A percentile compares a stretch with the other conserved stretches of the same genome.
These are phyloP conservation scores for Sarocladiaceae sp. DNA, from an alignment of 2,329 filamentous ascomycete species.

Conservation along the genomic window DNA sequence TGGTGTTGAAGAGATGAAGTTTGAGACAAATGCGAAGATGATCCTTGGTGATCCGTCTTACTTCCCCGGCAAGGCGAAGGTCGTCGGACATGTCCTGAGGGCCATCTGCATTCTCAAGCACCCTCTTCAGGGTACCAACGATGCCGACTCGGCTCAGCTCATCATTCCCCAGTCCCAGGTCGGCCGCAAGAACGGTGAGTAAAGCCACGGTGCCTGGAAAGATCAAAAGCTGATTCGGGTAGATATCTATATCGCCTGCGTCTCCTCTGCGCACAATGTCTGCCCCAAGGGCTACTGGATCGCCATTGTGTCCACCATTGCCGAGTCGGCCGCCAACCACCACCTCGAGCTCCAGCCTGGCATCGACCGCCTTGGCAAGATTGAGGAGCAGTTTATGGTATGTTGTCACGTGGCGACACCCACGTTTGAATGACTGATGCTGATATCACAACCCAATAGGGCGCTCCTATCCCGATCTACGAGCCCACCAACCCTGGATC, in stretches of 20 bases:
- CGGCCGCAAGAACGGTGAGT: slow-evolving; percentile 80
- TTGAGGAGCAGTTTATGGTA: slow-evolving; percentile 96
- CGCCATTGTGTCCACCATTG: slow-evolving; percentile 95
- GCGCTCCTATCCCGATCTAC: slow-evolving; percentile 85
- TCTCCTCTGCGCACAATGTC: slow-evolving; percentile 94
- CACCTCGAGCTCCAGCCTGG: slow-evolving; percentile 91
- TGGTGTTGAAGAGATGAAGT: slow-evolving; percentile 85
- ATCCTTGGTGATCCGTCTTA: slow-evolving; percentile 96
- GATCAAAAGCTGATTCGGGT: slow-evolving; percentile 14
- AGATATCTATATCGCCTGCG: slow-evolving; percentile 97
- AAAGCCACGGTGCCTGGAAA: no score
- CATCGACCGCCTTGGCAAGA: slow-evolving; percentile 83
- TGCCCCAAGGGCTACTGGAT: slow-evolving; percentile 99
- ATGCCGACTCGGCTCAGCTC: slow-evolving; percentile 83
- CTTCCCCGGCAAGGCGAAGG: slow-evolving; percentile 83
- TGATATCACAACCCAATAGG: no score
- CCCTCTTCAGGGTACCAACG: slow-evolving; percentile 81
- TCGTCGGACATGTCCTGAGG: slow-evolving; percentile 85
- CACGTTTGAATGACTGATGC: no score
- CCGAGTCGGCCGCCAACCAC: slow-evolving; percentile 86
- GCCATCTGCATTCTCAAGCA: slow-evolving; percentile 98
- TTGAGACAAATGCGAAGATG: slow-evolving; percentile 92
- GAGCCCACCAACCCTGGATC: slow-evolving; percentile 78
- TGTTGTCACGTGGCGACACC: no score
- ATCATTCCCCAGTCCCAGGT: slow-evolving; percentile 98